A percentile compares a stretch with the other conserved stretches of the same genome.
phyloP scores from a whole-genome alignment of 2,329 filamentous ascomycete species.

The Colletotrichum sansevieriae region DNA sequence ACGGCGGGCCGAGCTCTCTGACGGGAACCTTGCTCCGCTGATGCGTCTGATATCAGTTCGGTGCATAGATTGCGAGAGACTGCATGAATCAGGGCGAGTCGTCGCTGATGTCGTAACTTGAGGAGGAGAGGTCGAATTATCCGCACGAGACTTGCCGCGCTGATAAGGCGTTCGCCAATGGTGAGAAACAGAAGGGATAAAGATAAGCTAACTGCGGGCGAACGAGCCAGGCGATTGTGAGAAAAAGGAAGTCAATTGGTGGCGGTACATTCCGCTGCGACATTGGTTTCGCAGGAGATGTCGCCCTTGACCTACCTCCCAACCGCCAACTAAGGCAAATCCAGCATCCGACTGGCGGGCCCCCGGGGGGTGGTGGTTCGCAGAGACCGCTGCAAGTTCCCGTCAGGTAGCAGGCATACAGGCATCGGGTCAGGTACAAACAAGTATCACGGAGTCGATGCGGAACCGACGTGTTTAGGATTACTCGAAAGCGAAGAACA shows the following conservation, averaged over 20 bases:
- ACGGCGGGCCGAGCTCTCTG: constrained; percentile 36
- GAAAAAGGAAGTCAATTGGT: constrained; percentile 35
- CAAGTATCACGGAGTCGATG: constrained; percentile 17
- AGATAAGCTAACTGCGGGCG: constrained; percentile 6
- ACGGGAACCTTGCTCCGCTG: constrained; percentile 28
- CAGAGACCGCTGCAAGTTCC: constrained; percentile 34
- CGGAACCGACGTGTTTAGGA: constrained; percentile 18
- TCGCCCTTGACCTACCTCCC: neutral
- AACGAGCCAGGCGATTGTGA: constrained; percentile 38
- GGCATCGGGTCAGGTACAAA: constrained; percentile 27
- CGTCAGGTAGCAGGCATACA: constrained; percentile 34
- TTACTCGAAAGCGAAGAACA: neutral
- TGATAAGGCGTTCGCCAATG: neutral
- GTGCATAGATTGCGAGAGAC: constrained; percentile 9
- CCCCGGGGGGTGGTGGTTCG: neutral
- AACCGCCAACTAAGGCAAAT: neutral
- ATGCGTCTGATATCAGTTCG: constrained; percentile 29
- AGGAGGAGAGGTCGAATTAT: constrained; percentile 5
- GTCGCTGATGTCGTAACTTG: neutral
- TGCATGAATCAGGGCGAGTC: neutral
- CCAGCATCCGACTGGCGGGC: constrained; percentile 18
- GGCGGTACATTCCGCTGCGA: constrained; percentile 29
- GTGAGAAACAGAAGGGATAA: neutral
- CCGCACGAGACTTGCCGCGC: constrained; percentile 6
- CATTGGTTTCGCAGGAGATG: neutral